Base-by-base conservation (phyloP, 495 filamentous ascomycete genomes). In the Trichoderma parareesei region DNA sequence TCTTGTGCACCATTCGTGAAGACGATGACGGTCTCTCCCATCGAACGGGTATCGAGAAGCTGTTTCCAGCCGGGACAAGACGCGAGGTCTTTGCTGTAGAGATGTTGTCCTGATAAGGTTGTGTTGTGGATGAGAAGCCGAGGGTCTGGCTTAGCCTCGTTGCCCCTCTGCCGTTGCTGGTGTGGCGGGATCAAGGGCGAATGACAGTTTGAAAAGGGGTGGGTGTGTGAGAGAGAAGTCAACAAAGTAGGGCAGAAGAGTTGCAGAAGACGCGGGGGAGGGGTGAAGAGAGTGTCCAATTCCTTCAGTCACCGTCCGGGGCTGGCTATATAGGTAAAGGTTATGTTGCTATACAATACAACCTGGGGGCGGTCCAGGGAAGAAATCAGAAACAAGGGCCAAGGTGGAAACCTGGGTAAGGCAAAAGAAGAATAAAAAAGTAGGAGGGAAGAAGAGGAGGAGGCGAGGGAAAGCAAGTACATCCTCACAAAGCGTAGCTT, bases 1-100 rank as follows among this genome's bases (percentile, higher is more conserved):
- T 63, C 37, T 42, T 44, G 11, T 63, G 61, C 61, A 63, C 61
- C 61, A 63, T 63, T 63, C 61, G 61, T 63, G 43, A 42, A 35
- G 41, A 44, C 43, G n/a, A 44, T 37, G 7, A 44, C 61, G 61
- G 61, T 63, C 43, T 63, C 61, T 63, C 61, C 61, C 61, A 63
- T 63, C 61, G 61, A 63, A 63, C 33, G 61, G 61, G 61, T 63
- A 46, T 63, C 40, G 61, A 42, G 38, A 38, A 16, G 43, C 33
- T 63, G 61, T 57, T 57, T 57, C 53, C 53, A 57, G 53, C 53
- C 27, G 53, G 53, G 33, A 57, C 20, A 57, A 33, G 18, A 37
- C 10, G 11, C 4, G 20, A 35, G 16, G 33, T 37, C 53, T 16
- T 37, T 35, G 7, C 9, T 10, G 10, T 57, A 35, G 13, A 33